Conservation (phyloP, 192 early-diverging fungal genomes). For the Phlyctochytrium bullatum region DNA sequence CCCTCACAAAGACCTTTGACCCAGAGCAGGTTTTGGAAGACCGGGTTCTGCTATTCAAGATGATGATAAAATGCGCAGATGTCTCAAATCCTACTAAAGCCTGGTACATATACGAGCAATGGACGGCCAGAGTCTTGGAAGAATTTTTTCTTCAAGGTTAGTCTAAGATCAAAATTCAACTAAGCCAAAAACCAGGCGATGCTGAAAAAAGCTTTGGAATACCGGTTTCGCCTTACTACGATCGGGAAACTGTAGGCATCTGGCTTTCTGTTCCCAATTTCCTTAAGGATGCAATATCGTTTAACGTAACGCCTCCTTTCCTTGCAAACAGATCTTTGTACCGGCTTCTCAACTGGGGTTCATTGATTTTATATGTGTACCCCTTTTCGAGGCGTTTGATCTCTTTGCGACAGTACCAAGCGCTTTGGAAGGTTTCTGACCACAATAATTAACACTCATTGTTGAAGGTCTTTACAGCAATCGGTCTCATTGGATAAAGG, state of each 20-base stretch:
- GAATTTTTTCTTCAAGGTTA: constrained; percentile 44
- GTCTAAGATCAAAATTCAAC: not conserved
- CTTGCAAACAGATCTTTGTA: constrained; percentile 28
- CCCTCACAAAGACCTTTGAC: constrained; percentile 27
- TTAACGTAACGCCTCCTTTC: not conserved
- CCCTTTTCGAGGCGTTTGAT: constrained; percentile 38
- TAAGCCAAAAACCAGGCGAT: constrained; percentile 30
- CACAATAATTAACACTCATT: not conserved
- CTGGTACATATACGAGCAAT: constrained; percentile 33
- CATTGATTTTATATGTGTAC: constrained; percentile 43
- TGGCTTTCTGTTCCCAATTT: not conserved
- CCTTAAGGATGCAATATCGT: not conserved
- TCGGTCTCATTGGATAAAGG: constrained; percentile 1
- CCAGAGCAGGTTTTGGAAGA: constrained; percentile 42
- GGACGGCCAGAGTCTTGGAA: constrained; percentile 39
- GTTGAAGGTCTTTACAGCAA: not conserved
- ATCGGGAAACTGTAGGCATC: constrained; percentile 34
- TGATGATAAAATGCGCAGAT: constrained; percentile 56
- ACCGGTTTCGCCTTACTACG: constrained; percentile 43
- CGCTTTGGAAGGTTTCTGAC: constrained; percentile 1
- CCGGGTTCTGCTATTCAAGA: constrained; percentile 42
- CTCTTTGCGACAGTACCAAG: constrained; percentile 2
- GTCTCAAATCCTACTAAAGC: constrained; percentile 53
- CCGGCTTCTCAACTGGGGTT: constrained; percentile 53
- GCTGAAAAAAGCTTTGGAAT: constrained; percentile 41